These are phyloP conservation scores for Stagonosporopsis cucurbitacearum DNA, from an alignment of 2,329 filamentous ascomycete species.

Conservation along the genomic window DNA sequence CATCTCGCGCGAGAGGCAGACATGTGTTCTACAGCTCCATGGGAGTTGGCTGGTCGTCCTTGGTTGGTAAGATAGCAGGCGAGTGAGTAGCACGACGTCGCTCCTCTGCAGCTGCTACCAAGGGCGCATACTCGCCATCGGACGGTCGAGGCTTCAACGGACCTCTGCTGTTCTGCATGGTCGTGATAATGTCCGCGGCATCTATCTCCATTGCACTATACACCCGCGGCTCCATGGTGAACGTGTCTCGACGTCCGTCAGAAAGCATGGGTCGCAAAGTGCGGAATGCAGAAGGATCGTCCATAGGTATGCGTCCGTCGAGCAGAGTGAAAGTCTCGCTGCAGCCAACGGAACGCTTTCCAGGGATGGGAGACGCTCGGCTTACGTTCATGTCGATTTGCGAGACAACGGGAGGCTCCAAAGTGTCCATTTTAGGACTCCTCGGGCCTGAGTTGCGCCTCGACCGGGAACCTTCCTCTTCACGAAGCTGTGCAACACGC, in stretches of 20 bases:
- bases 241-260: slow-evolving; percentile 28
- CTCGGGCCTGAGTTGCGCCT: slow-evolving; percentile 10
- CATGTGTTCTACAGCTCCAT: slow-evolving; percentile 17
- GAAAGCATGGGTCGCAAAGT: slow-evolving; percentile 37
- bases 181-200: slow-evolving; percentile 46
- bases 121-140: slow-evolving; percentile 39
- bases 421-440: slow-evolving; percentile 29
- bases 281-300: slow-evolving; percentile 43
- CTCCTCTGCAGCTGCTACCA: slow-evolving; percentile 40
- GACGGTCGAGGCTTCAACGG: slow-evolving; percentile 38
- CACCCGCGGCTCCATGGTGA: slow-evolving; percentile 37
- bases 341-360: slow-evolving; percentile 40
- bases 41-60: slow-evolving; percentile 4
- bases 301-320: slow-evolving; percentile 42
- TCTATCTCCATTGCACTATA: slow-evolving; percentile 49
- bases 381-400: slow-evolving; percentile 26
- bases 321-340: slow-evolving; percentile 45
- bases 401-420: slow-evolving; percentile 38
- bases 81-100: slow-evolving; percentile 32
- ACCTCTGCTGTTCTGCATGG: slow-evolving; percentile 39
- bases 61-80: slow-evolving; percentile 12
- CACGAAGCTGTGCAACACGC: slow-evolving; percentile 39
- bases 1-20: slow-evolving; percentile 2
- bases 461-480: slow-evolving; percentile 14
- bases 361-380: slow-evolving; percentile 15